Base-by-base conservation (phyloP, 495 filamentous ascomycete species). In the Penicillium desertorum region DNA sequence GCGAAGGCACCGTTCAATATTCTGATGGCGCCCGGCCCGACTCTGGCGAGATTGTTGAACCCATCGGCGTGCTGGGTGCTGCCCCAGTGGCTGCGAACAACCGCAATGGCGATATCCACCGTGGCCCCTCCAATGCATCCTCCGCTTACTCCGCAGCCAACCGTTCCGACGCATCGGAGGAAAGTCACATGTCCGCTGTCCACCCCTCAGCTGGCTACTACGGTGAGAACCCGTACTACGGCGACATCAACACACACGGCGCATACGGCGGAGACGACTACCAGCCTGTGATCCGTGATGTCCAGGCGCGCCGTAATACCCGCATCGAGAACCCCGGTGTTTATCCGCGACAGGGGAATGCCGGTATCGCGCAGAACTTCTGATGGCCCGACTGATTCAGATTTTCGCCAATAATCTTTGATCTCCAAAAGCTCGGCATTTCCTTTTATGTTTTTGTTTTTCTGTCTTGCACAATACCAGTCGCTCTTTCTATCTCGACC, bases 331-430 rank as follows among this genome's bases (percentile, higher is more conserved):
- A 89, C 66, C 88, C 91, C 2, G 79, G 79, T 4, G 86, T 95
- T 37, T 92, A 89, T 62, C 92, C 91, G 11, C 88, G 92, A 68
- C 91, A 94, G 78, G 88, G 85, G 27, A 96, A 89, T 64, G 90
- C 91, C 29, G 94, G 94, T 48, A 98, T 98, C 66, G 90, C 94
- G n/a, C 94, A 97, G 69, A 98, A 98, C 64, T 98, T 98, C 64
- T 98, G 80, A 71, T 53, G 11, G 50, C 22, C n/a, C 25, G 12
- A 62, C 43, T 58, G 56, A 29, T 19, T 41, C 62, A 41, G 46
- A 44, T 42, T 39, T 32, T 29, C 20, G 36, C 46, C 45, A 22
- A 45, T 56, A 36, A 29, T 46, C 20, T 54, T 22, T 42, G 17
- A 30, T 34, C 23, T 34, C 47, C 54, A 60, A 61, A 61, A 61